Percentiles rank a stretch among this genome's conserved stretches.
These are phyloP conservation scores for Saxophila tyrrhenica DNA, from an alignment of 495 filamentous ascomycete species.

Conservation along the genomic window DNA sequence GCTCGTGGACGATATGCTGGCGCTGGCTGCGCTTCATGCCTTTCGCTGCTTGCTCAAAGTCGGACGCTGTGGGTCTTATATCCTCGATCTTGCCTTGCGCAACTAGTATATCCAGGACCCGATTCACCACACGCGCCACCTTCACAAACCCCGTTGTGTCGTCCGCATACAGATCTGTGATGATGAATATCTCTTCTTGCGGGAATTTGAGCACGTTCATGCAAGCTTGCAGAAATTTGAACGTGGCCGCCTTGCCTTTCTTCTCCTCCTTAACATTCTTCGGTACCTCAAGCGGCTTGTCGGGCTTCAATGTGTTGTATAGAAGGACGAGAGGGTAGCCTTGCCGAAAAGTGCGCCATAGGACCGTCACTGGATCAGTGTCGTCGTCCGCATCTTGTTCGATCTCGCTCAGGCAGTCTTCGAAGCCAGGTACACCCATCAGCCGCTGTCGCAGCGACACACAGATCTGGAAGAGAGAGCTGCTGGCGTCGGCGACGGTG, in stretches of 20 bases:
- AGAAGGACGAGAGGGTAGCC: conserved; percentile 79
- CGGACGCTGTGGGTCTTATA: conserved; percentile 13
- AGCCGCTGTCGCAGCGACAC: conserved; percentile 69
- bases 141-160: conserved; percentile 98
- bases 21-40: conserved; percentile 55
- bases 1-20: conserved; percentile 77
- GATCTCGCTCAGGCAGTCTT: conserved; percentile 52
- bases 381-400: conserved; percentile 54
- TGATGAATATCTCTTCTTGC: conserved; percentile 74
- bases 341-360: conserved; percentile 79
- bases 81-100: conserved; percentile 48
- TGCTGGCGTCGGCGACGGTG: conserved; percentile 72
- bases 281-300: conserved; percentile 48
- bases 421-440: conserved; percentile 71
- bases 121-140: conserved; percentile 76
- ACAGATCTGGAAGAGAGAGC: conserved; percentile 91
- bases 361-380: conserved; percentile 72
- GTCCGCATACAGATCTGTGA: conserved; percentile 80
- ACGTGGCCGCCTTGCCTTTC: conserved; percentile 52
- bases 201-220: conserved; percentile 62
- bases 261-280: conserved; percentile 49
- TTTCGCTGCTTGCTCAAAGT: conserved; percentile 21
- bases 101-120: conserved; percentile 77
- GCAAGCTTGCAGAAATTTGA: conserved; percentile 60
- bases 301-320: conserved; percentile 71